These are phyloP conservation scores for Cenococcum geophilum DNA, from an alignment of 495 filamentous ascomycete species.

Conservation along the genomic window DNA sequence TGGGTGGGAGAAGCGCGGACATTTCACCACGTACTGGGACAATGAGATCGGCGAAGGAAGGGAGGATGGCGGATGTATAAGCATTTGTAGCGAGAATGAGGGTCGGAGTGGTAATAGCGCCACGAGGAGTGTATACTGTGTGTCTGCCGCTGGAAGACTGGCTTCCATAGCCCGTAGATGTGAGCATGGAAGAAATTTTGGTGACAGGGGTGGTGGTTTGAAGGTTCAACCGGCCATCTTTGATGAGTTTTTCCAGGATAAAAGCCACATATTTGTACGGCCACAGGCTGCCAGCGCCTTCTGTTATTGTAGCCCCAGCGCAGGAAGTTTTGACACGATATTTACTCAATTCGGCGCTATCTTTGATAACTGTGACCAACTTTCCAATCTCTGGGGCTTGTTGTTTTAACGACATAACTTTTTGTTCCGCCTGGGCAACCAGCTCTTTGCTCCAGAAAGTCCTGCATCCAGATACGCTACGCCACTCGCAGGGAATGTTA, in stretches of 20 bases:
- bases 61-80: conserved; percentile 68
- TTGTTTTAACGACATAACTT: conserved; percentile 41
- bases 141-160: conserved; percentile 37
- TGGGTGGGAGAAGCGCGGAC: conserved; percentile 56
- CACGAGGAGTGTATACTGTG: conserved; percentile 58
- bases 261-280: conserved; percentile 73
- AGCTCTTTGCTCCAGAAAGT: conserved; percentile 47
- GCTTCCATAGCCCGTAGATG: conserved; percentile 14
- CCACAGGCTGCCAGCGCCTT: conserved; percentile 54
- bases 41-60: conserved; percentile 60
- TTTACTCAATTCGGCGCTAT: conserved; percentile 32
- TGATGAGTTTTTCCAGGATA: conserved; percentile 54
- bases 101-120: conserved; percentile 50
- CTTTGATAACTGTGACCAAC: conserved; percentile 32
- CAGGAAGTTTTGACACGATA: conserved; percentile 42
- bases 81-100: conserved; percentile 76
- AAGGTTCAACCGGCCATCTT: conserved; percentile 52
- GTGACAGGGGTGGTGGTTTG: conserved; percentile 69
- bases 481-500: conserved; percentile 59
- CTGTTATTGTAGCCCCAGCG: conserved; percentile 40
- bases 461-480: conserved; percentile 46
- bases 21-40: conserved; percentile 73
- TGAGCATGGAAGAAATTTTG: conserved; percentile 29
- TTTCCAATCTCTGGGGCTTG: conserved; percentile 49
- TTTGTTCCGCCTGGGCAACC: conserved; percentile 43